Evolutionary conservation across 192 early-diverging fungal species (phyloP).

Genomic region (Linderina pennispora): DNA sequence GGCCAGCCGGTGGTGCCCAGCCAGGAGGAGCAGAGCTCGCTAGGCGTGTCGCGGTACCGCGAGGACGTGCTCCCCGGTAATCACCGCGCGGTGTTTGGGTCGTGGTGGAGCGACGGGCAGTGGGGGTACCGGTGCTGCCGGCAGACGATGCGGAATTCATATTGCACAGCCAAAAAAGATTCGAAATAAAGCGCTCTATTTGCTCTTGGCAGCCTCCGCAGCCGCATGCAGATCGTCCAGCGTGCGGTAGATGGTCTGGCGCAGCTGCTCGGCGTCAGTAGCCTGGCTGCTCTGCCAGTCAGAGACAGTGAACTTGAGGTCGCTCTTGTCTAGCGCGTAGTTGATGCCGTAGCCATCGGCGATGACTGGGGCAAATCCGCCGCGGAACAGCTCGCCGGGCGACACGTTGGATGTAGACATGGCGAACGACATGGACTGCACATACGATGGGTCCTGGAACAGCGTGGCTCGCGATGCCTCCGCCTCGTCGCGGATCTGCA

Average conservation of each 20-base stretch:
- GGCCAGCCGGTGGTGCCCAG: slow-evolving; percentile 87
- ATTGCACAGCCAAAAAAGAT: slow-evolving; percentile 59
- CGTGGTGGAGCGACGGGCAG: slow-evolving; percentile 87
- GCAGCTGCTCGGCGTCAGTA: slow-evolving; percentile 54
- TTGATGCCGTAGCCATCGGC: slow-evolving; percentile 84
- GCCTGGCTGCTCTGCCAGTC: slow-evolving; percentile 46
- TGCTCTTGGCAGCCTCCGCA: slow-evolving; percentile 18
- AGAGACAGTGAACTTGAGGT: slow-evolving; percentile 68
- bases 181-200: background rate
- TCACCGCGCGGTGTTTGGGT: slow-evolving; percentile 89
- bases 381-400: slow-evolving; percentile 61
- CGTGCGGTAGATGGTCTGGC: slow-evolving; percentile 50
- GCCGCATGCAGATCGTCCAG: slow-evolving; percentile 43
- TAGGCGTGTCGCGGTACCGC: slow-evolving; percentile 83
- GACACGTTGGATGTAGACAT: slow-evolving; percentile 81
- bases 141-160: slow-evolving; percentile 69
- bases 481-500: slow-evolving; percentile 57
- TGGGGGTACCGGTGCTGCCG: slow-evolving; percentile 98
- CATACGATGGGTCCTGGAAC: slow-evolving; percentile 78
- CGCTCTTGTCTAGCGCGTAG: slow-evolving; percentile 63
- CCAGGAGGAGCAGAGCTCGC: slow-evolving; percentile 56
- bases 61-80: slow-evolving; percentile 86
- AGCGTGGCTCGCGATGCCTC: slow-evolving; percentile 57
- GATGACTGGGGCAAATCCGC: slow-evolving; percentile 82
- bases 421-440: slow-evolving; percentile 68